Evolutionary conservation across 371 early-diverging fungal genomes (phyloP).

Genomic region (Actinomortierella wolfii): DNA sequence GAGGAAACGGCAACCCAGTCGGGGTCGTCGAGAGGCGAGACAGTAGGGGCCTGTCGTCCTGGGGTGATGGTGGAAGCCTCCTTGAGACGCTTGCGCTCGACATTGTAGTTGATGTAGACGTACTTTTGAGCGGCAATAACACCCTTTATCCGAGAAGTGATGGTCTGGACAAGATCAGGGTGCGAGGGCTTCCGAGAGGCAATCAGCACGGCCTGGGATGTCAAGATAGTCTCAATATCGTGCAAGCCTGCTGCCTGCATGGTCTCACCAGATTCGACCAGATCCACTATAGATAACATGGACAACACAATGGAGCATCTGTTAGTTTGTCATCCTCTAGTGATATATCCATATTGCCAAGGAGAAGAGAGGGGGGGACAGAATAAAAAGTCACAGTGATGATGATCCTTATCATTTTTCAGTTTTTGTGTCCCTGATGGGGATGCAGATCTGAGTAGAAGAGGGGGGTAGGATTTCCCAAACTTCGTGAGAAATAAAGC

Average conservation of each 20-base stretch:
- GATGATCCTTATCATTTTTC: no score
- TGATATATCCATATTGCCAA: no score
- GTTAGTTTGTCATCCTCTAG: no score
- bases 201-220: constrained; percentile 89
- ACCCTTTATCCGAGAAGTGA: constrained; percentile 87
- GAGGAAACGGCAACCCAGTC: constrained; percentile 91
- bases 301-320: no score
- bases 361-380: background rate
- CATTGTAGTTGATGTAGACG: constrained; percentile 91
- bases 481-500: no score
- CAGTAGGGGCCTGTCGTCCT: constrained; percentile 91
- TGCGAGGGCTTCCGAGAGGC: constrained; percentile 65
- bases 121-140: constrained; percentile 87
- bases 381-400: background rate
- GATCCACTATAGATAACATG: constrained; percentile 52
- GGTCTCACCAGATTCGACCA: constrained; percentile 95
- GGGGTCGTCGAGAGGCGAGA: constrained; percentile 82
- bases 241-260: constrained; percentile 98
- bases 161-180: constrained; percentile 70
- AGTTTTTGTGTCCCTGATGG: no score
- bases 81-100: constrained; percentile 64
- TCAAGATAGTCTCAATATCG: constrained; percentile 79
- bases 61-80: constrained; percentile 82
- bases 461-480: no score
- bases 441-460: no score